Evolutionary conservation across 2,329 filamentous ascomycete species (phyloP).

Genomic region (Westerdykella aurantiaca): DNA sequence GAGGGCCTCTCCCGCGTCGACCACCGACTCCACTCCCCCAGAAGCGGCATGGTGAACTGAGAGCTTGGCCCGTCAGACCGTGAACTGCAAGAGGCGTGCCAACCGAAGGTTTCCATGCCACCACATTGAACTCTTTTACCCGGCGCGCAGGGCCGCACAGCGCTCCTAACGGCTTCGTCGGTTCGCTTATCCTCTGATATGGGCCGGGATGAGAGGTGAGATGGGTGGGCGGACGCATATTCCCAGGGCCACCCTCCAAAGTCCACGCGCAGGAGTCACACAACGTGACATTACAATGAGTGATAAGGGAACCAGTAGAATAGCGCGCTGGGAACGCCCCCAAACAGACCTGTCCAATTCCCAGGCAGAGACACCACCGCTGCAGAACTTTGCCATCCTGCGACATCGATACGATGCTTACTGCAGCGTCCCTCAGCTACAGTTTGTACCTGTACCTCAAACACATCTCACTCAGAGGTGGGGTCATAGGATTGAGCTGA

Average conservation of each 20-base stretch:
- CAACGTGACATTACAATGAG: too few relatives aligned
- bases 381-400: background rate
- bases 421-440: background rate
- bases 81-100: constrained; percentile 14
- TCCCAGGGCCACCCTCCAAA: too few relatives aligned
- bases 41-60: constrained; percentile 12
- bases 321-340: too few relatives aligned
- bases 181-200: constrained; percentile 13
- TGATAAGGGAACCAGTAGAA: too few relatives aligned
- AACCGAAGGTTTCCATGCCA: constrained; percentile 7
- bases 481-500: background rate
- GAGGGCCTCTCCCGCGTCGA: background rate
- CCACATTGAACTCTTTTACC: constrained; percentile 20
- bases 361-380: too few relatives aligned
- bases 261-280: too few relatives aligned
- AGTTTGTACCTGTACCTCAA: background rate
- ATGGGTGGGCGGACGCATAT: constrained; percentile 7
- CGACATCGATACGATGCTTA: background rate
- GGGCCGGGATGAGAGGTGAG: constrained; percentile 3
- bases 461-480: background rate
- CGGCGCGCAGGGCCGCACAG: constrained; percentile 26
- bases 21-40: constrained; percentile 8
- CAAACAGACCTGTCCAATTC: too few relatives aligned
- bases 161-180: constrained; percentile 10
- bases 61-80: constrained; percentile 3